phyloP scores from a whole-genome alignment of 2,329 filamentous ascomycete species.

The Colletotrichum sp. region DNA sequence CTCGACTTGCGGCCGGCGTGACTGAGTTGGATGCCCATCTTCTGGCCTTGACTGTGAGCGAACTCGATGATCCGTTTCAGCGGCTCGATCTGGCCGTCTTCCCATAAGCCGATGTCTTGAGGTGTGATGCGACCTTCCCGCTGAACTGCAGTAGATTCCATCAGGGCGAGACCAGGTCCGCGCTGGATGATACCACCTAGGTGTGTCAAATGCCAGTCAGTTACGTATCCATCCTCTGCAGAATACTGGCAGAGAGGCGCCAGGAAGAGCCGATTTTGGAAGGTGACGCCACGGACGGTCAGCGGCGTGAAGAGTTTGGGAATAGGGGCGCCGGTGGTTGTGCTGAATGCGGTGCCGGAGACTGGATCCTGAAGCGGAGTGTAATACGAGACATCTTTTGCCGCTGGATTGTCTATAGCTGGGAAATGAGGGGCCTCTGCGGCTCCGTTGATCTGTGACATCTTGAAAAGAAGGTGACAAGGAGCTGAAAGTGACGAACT shows the following conservation, averaged over 20 bases:
- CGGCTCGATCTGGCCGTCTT: slow-evolving; percentile 69
- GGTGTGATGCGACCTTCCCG: slow-evolving; percentile 73
- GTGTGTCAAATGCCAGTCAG: slow-evolving; percentile 75
- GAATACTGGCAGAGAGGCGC: slow-evolving; percentile 55
- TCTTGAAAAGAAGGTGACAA: background rate
- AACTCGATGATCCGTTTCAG: slow-evolving; percentile 65
- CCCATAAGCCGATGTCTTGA: slow-evolving; percentile 70
- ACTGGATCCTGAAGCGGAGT: slow-evolving; percentile 51
- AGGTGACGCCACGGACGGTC: slow-evolving; percentile 46
- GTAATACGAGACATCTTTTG: slow-evolving; percentile 47
- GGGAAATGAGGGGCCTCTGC: background rate
- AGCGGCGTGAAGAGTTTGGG: slow-evolving; percentile 56
- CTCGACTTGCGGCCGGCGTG: slow-evolving; percentile 74
- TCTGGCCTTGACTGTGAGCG: slow-evolving; percentile 59
- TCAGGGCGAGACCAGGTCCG: slow-evolving; percentile 65
- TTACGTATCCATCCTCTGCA: slow-evolving; percentile 62
- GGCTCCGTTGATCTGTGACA: background rate
- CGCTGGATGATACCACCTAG: slow-evolving; percentile 74
- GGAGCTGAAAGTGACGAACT: background rate
- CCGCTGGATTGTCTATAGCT: slow-evolving; percentile 26
- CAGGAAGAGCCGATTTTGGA: slow-evolving; percentile 52
- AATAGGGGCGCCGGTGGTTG: slow-evolving; percentile 50
- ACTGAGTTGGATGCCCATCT: slow-evolving; percentile 75
- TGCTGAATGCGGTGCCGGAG: slow-evolving; percentile 45
- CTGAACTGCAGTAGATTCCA: slow-evolving; percentile 71